phyloP scores from a whole-genome alignment of 345 rosid genomes.

The Salix purpurea region DNA sequence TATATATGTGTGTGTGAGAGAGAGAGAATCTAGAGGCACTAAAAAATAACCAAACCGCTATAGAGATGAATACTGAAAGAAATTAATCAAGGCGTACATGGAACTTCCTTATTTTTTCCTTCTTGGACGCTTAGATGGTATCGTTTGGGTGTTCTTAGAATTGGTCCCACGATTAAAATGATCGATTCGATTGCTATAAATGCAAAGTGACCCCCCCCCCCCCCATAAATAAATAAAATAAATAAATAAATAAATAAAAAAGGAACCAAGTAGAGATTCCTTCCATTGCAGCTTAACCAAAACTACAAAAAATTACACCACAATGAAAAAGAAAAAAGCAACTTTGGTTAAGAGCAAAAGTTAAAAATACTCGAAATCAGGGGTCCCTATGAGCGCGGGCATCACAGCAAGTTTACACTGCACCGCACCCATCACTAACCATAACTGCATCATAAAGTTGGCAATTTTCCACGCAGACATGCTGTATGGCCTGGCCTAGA shows the following conservation, averaged over 20 bases:
- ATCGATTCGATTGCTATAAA: conserved; percentile 2
- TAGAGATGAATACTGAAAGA: not conserved
- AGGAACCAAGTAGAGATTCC: not conserved
- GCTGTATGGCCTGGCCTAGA: not conserved
- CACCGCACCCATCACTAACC: conserved; percentile 17
- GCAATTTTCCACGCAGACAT: conserved; percentile 9
- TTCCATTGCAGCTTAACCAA: not conserved
- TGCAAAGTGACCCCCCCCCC: conserved; percentile 3
- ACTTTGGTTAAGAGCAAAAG: conserved; percentile 21
- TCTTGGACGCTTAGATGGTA: not conserved
- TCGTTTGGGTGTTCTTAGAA: not conserved
- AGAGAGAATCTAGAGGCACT: too few species aligned
- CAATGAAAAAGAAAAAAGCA: conserved; percentile 10
- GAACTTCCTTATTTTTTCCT: too few species aligned
- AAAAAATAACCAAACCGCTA: too few species aligned
- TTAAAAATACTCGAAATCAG: conserved; percentile 8
- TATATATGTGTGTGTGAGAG: not conserved
- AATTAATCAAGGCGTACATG: too few species aligned
- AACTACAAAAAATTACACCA: not conserved
- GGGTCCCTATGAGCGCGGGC: conserved; percentile 20
- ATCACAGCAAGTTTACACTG: not conserved
- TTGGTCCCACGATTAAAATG: conserved; percentile 11
- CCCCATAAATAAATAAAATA: too few species aligned
- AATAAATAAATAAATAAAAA: not conserved
- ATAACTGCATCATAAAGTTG: not conserved